A percentile compares a stretch with the other conserved stretches of the same genome.
phyloP scores from a whole-genome alignment of 2,329 filamentous ascomycete species.

The Aspergillus sp. region DNA sequence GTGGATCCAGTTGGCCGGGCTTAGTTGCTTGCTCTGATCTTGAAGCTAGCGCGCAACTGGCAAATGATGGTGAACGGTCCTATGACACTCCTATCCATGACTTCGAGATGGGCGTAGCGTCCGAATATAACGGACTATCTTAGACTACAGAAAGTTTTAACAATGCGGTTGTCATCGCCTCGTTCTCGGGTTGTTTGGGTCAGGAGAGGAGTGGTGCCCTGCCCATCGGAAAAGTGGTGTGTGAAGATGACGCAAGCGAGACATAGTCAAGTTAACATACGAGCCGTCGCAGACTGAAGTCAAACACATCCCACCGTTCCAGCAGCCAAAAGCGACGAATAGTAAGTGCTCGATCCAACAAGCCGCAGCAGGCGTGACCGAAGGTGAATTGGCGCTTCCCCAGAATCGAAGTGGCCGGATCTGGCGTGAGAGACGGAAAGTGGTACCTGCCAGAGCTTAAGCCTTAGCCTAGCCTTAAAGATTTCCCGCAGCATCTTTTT shows the following conservation, averaged over 20 bases:
- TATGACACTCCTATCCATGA: background rate
- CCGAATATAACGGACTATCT: background rate
- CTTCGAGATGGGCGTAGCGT: background rate
- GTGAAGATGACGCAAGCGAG: background rate
- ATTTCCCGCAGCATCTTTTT: slow-evolving; percentile 23
- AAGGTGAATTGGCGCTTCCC: background rate
- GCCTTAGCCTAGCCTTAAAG: background rate
- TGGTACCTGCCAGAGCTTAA: slow-evolving; percentile 1
- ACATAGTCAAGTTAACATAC: background rate
- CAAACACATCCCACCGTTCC: background rate
- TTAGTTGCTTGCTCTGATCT: background rate
- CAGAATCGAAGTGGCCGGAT: background rate
- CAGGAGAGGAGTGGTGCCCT: background rate
- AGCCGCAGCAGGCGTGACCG: background rate
- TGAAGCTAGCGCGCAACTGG: slow-evolving; percentile 3
- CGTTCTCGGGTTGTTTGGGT: background rate
- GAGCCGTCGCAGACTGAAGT: background rate
- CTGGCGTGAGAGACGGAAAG: background rate
- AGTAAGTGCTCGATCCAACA: background rate
- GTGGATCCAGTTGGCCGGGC: slow-evolving; percentile 4
- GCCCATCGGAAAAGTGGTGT: background rate
- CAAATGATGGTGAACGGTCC: background rate
- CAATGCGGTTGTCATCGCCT: background rate
- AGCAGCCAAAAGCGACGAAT: background rate
- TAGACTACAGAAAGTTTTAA: background rate